phyloP scores from a whole-genome alignment of 2,329 filamentous ascomycete genomes.

The Magnaporthiopsis poae region DNA sequence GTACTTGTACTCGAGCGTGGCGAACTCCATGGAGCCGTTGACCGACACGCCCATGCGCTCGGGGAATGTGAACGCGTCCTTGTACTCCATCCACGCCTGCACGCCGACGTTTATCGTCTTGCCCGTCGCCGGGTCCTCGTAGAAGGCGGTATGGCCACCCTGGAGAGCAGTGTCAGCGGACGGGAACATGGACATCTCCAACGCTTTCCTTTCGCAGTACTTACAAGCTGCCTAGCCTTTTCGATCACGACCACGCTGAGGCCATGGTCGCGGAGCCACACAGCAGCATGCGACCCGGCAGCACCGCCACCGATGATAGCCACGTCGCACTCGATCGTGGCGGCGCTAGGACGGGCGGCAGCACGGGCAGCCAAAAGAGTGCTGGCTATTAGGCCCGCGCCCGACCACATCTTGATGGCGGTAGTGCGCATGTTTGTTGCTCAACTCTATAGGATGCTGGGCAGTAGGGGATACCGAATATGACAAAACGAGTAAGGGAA shows the following conservation, averaged over 20 bases:
- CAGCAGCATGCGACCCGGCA: slow-evolving; percentile 11
- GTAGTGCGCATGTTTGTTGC: too few species aligned
- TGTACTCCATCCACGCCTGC: slow-evolving; percentile 21
- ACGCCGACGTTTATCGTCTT: slow-evolving; percentile 16
- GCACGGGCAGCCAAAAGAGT: neutral
- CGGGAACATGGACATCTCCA: too few species aligned
- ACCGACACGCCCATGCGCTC: slow-evolving; percentile 23
- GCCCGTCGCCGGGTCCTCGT: slow-evolving; percentile 19
- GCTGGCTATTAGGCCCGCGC: too few species aligned
- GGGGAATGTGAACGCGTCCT: slow-evolving; percentile 23
- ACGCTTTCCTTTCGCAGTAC: neutral
- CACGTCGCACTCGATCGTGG: slow-evolving; percentile 9
- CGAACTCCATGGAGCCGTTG: slow-evolving; percentile 19
- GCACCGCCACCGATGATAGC: slow-evolving; percentile 12
- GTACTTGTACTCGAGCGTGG: slow-evolving; percentile 12
- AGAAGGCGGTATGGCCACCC: slow-evolving; percentile 25
- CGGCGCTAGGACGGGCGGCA: slow-evolving; percentile 1
- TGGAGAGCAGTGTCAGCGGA: slow-evolving; percentile 1
- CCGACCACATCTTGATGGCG: too few species aligned
- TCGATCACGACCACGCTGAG: slow-evolving; percentile 11
- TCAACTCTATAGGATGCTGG: too few species aligned
- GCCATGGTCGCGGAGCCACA: slow-evolving; percentile 10
- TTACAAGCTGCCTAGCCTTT: slow-evolving; percentile 10
- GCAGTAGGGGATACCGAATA: too few species aligned
- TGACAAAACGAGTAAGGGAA: too few species aligned